These are phyloP conservation scores for Aristolochia contorta DNA, from an alignment of 164 flowering plant species.

Conservation along the genomic window DNA sequence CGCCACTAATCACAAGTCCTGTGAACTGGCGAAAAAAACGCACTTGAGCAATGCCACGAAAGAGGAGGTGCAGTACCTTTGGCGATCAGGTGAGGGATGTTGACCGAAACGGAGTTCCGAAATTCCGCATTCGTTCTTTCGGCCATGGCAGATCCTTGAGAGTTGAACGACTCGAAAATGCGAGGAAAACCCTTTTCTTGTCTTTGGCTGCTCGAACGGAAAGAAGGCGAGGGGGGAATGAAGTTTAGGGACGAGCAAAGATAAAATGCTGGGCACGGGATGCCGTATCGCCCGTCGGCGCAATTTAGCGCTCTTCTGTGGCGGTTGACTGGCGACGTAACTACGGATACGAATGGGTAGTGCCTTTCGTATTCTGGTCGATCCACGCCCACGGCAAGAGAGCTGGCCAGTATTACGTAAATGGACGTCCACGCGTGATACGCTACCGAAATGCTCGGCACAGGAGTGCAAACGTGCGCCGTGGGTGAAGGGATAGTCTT, in stretches of 20 bases:
- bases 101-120: neutral
- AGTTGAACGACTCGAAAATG: neutral
- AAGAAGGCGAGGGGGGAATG: neutral
- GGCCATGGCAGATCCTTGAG: slow-evolving; percentile 21
- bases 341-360: too few relatives aligned
- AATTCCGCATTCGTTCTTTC: slow-evolving; percentile 19
- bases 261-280: neutral
- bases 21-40: too few relatives aligned
- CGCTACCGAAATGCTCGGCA: too few relatives aligned
- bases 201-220: neutral
- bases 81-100: slow-evolving; percentile 32
- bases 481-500: too few relatives aligned
- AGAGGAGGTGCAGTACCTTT: slow-evolving; percentile 28
- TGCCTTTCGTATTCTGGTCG: too few relatives aligned
- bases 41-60: too few relatives aligned
- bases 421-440: too few relatives aligned
- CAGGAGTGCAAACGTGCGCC: too few relatives aligned
- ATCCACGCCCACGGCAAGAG: too few relatives aligned
- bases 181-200: neutral
- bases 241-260: neutral
- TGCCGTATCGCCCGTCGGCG: neutral
- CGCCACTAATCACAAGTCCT: too few relatives aligned
- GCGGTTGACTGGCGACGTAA: too few relatives aligned
- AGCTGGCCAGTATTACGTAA: too few relatives aligned
- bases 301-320: neutral